These are phyloP conservation scores for Phoma sp. DNA, from an alignment of 2,329 filamentous ascomycete species.

Conservation along the genomic window DNA sequence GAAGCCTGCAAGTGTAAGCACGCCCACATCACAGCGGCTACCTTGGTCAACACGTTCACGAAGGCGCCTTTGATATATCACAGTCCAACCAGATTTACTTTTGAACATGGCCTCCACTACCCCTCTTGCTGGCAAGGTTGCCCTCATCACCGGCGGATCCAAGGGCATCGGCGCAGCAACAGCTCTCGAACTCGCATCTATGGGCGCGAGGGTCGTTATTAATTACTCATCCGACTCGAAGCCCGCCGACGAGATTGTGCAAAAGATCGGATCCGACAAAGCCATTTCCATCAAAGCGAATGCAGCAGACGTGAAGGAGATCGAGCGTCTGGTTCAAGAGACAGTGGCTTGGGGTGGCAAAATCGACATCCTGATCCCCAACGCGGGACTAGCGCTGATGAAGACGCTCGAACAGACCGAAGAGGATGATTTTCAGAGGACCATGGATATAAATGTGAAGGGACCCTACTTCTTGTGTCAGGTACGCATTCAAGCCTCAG, in stretches of 20 bases:
- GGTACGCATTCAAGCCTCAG: no score
- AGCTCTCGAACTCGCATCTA: conserved; percentile 47
- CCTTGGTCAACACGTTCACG: no score
- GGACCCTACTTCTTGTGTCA: conserved; percentile 39
- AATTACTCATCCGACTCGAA: conserved; percentile 65
- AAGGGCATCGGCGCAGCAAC: conserved; percentile 43
- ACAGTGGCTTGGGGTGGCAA: conserved; percentile 51
- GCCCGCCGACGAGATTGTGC: conserved; percentile 63
- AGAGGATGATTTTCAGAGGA: conserved; percentile 67
- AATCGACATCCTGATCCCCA: conserved; percentile 66
- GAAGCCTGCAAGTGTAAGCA: not conserved
- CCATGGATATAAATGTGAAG: conserved; percentile 65
- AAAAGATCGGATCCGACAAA: conserved; percentile 55
- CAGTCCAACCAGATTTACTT: no score
- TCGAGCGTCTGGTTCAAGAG: conserved; percentile 55
- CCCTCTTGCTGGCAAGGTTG: conserved; percentile 36
- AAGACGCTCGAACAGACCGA: conserved; percentile 64
- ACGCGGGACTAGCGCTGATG: conserved; percentile 62
- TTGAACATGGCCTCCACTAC: not conserved
- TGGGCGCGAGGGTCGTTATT: conserved; percentile 56
- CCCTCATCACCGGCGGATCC: conserved; percentile 40
- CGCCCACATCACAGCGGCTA: not conserved
- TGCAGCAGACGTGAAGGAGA: conserved; percentile 55
- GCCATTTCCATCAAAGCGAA: conserved; percentile 66
- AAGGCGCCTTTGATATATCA: no score